Conservation (phyloP, 495 filamentous ascomycete species). For the Aspergillus kassunensis region DNA sequence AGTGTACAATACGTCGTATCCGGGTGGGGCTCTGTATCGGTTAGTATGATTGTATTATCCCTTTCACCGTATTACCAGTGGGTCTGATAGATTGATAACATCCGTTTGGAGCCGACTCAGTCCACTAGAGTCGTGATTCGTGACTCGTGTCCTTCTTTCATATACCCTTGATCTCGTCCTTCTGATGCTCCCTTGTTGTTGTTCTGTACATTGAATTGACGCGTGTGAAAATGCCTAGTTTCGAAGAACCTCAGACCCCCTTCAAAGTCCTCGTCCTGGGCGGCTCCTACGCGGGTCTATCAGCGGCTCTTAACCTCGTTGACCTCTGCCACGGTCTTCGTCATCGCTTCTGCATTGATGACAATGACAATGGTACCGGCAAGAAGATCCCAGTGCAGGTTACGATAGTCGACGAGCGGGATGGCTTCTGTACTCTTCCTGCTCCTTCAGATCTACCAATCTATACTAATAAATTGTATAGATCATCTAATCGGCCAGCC, state of each 20-base stretch:
- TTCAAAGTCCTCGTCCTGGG: slow-evolving; percentile 54
- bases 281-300: slow-evolving; percentile 62
- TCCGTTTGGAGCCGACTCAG: slow-evolving; percentile 7
- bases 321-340: slow-evolving; percentile 51
- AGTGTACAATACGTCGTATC: neutral
- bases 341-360: slow-evolving; percentile 31
- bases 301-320: slow-evolving; percentile 54
- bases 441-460: neutral
- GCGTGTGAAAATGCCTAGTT: slow-evolving; percentile 27
- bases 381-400: slow-evolving; percentile 52
- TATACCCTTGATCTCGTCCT: neutral
- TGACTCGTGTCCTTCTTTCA: neutral
- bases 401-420: slow-evolving; percentile 65
- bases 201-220: neutral
- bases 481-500: slow-evolving; percentile 62
- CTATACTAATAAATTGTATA: slow-evolving; percentile 19
- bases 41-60: neutral
- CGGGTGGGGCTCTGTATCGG: neutral
- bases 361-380: slow-evolving; percentile 22
- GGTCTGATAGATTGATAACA: slow-evolving; percentile 10
- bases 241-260: slow-evolving; percentile 23
- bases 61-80: slow-evolving; percentile 1
- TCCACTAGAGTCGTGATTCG: neutral
- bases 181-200: neutral
- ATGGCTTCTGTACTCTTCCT: slow-evolving; percentile 57